A percentile compares a stretch with the other conserved stretches of the same genome.
Conservation (phyloP, 2,329 filamentous ascomycete species). For the Curvularia lunata region DNA sequence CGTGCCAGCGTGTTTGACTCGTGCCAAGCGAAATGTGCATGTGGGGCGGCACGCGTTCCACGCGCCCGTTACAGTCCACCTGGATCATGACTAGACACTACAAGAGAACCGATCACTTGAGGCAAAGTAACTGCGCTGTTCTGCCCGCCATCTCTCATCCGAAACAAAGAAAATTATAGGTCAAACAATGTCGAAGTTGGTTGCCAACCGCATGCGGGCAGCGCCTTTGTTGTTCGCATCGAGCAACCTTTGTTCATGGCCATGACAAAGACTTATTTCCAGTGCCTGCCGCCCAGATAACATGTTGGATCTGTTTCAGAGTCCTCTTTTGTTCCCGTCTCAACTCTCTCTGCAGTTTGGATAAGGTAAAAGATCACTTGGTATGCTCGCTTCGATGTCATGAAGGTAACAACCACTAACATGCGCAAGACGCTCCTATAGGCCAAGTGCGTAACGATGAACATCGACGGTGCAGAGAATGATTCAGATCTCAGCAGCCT, state of each 20-base stretch:
- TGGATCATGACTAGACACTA: not conserved
- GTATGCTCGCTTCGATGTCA: conserved; percentile 14
- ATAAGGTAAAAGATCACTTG: not conserved
- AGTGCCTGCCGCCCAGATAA: conserved; percentile 7
- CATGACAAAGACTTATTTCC: conserved; percentile 27
- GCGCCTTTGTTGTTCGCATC: conserved; percentile 25
- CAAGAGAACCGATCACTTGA: conserved; percentile 8
- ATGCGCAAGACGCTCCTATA: not conserved
- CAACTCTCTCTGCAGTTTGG: not conserved
- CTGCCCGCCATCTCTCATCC: conserved; percentile 6
- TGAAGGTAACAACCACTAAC: conserved; percentile 3
- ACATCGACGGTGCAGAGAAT: not conserved
- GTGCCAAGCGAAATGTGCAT: not conserved
- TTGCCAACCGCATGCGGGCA: conserved; percentile 26
- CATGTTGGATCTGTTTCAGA: conserved; percentile 1
- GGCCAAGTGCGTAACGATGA: conserved; percentile 12
- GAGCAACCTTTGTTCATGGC: conserved; percentile 25
- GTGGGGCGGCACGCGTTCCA: not conserved
- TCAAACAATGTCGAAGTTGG: conserved; percentile 14
- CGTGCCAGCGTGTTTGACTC: conserved; percentile 19
- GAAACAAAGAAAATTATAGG: conserved; percentile 27
- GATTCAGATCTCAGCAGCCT: conserved; percentile 13
- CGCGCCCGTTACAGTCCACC: not conserved
- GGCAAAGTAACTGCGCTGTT: conserved; percentile 1
- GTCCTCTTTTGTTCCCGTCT: not conserved